Conservation (phyloP, 495 filamentous ascomycete genomes). For the Schizothecium vesticola region DNA sequence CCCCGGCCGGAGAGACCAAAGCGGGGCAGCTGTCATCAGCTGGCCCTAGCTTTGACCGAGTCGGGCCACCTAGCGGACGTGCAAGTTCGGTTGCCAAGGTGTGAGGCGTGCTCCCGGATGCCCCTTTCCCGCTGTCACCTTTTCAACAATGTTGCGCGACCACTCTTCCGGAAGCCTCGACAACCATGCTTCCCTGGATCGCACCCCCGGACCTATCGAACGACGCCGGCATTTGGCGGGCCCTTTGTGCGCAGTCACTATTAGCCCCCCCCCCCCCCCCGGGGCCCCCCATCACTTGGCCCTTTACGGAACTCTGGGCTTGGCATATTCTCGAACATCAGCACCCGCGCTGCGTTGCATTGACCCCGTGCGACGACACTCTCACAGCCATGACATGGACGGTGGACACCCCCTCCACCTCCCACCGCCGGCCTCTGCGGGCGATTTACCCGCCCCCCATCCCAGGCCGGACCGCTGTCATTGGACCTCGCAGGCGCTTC, state of each 20-base stretch:
- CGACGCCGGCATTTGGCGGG: background rate
- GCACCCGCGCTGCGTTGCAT: background rate
- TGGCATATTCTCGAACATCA: background rate
- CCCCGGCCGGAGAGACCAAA: background rate
- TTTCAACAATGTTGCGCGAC: background rate
- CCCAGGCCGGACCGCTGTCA: background rate
- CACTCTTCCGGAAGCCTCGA: background rate
- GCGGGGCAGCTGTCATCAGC: background rate
- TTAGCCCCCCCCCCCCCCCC: background rate
- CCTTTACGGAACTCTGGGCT: background rate
- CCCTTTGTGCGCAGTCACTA: background rate
- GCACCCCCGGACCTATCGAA: background rate
- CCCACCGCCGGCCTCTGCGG: background rate
- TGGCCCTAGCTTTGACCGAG: background rate
- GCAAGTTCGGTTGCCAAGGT: background rate
- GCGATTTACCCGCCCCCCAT: conserved; percentile 8
- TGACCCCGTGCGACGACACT: conserved; percentile 3
- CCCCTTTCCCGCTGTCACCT: background rate
- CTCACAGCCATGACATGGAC: background rate
- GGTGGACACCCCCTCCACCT: background rate
- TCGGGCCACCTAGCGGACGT: background rate
- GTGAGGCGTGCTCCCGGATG: background rate
- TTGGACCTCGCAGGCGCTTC: background rate
- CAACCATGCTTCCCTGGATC: background rate
- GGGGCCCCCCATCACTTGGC: background rate